These are phyloP conservation scores for Boletus semigastroideus DNA, from an alignment of 1,284 basidiomycete genomes.

Conservation along the genomic window DNA sequence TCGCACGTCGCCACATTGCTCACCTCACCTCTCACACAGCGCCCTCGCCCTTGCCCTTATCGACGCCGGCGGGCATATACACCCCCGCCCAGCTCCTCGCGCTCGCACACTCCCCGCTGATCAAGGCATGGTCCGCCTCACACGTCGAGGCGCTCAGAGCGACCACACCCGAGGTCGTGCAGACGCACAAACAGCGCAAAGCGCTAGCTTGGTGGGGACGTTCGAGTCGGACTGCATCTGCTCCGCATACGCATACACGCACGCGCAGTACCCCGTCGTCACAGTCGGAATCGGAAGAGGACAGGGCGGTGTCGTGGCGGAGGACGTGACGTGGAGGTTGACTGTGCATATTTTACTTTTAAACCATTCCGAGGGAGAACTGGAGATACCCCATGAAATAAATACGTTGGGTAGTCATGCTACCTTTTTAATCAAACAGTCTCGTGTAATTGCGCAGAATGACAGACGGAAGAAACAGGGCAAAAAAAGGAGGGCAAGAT, in stretches of 20 bases:
- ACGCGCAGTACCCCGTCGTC: too few relatives aligned
- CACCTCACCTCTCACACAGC: neutral
- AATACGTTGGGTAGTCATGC: too few relatives aligned
- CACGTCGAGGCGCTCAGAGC: slow-evolving; percentile 11
- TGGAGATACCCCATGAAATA: too few relatives aligned
- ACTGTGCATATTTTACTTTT: too few relatives aligned
- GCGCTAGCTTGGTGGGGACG: slow-evolving; percentile 22
- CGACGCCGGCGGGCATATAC: slow-evolving; percentile 20
- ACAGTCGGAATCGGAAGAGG: slow-evolving; percentile 21
- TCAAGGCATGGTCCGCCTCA: slow-evolving; percentile 7
- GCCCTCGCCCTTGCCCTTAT: neutral
- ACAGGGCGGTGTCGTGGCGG: slow-evolving; percentile 20
- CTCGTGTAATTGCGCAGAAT: too few relatives aligned
- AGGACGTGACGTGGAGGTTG: neutral
- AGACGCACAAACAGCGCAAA: slow-evolving; percentile 27
- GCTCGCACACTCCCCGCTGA: slow-evolving; percentile 25
- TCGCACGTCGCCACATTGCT: neutral
- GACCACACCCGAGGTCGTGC: slow-evolving; percentile 28
- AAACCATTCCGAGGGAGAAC: too few relatives aligned
- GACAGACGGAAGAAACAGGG: too few relatives aligned
- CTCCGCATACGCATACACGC: slow-evolving; percentile 10
- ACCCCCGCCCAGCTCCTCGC: slow-evolving; percentile 25
- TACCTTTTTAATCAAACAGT: too few relatives aligned
- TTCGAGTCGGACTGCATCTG: neutral
- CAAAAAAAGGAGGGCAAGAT: too few relatives aligned